Conservation (phyloP, 352 stramenopile genomes). For the Globisporangium camurandrum region DNA sequence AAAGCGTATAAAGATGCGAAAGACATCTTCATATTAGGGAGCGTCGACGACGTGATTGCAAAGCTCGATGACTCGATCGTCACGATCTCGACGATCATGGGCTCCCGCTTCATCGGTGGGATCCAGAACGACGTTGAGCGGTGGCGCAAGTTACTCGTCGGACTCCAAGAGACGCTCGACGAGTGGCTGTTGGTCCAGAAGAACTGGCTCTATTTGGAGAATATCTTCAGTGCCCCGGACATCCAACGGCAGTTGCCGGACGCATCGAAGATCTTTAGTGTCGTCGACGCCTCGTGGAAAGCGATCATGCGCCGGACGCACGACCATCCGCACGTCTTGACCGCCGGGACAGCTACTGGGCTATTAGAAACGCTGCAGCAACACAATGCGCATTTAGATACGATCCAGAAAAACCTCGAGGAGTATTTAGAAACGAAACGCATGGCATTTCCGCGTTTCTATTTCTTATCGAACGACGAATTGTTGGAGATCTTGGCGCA, state of each 20-base stretch:
- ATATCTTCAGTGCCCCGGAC: slow-evolving; percentile 85
- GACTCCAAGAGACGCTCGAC: slow-evolving; percentile 80
- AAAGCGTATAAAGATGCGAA: slow-evolving; percentile 92
- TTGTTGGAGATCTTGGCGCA: slow-evolving; percentile 93
- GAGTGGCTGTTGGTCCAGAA: slow-evolving; percentile 86
- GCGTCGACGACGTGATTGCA: slow-evolving; percentile 85
- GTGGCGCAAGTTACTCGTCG: slow-evolving; percentile 82
- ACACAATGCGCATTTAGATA: slow-evolving; percentile 82
- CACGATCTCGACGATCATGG: slow-evolving; percentile 90
- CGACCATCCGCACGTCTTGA: slow-evolving; percentile 84
- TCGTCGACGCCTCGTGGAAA: slow-evolving; percentile 89
- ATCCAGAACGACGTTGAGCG: slow-evolving; percentile 87
- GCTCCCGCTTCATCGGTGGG: slow-evolving; percentile 85
- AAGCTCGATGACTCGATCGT: slow-evolving; percentile 92
- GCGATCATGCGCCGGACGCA: slow-evolving; percentile 86
- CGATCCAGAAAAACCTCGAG: slow-evolving; percentile 90
- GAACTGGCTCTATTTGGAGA: slow-evolving; percentile 87
- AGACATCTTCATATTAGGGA: slow-evolving; percentile 89
- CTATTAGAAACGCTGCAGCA: slow-evolving; percentile 81
- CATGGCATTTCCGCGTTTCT: slow-evolving; percentile 91
- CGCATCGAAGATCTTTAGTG: slow-evolving; percentile 86
- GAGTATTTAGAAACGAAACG: slow-evolving; percentile 91
- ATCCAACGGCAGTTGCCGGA: slow-evolving; percentile 89
- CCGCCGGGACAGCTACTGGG: slow-evolving; percentile 61
- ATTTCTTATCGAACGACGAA: slow-evolving; percentile 95